These are phyloP conservation scores for Talaromyces islandicus DNA, from an alignment of 2,329 filamentous ascomycete genomes.

Conservation along the genomic window DNA sequence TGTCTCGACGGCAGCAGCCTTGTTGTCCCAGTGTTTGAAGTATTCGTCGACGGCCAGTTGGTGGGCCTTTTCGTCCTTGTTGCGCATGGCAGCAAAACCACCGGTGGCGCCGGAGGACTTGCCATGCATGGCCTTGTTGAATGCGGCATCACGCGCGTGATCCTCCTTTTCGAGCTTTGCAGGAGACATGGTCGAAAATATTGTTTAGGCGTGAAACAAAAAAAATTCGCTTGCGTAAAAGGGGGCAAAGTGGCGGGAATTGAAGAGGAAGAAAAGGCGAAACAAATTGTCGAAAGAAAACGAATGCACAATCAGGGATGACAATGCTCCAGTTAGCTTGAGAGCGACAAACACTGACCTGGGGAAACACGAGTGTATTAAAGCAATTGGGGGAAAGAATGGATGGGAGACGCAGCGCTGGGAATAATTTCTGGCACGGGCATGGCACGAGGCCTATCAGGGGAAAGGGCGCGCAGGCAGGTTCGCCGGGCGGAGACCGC, in stretches of 20 bases:
- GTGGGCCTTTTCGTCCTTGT: constrained; percentile 73
- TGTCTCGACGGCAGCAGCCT: constrained; percentile 72
- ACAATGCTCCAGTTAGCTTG: not conserved
- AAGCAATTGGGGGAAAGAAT: not conserved
- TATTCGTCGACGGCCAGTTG: constrained; percentile 82
- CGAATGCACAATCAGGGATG: not conserved
- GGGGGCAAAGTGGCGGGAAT: not conserved
- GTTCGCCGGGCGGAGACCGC: not conserved
- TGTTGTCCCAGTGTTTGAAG: constrained; percentile 95
- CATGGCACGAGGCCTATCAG: not conserved
- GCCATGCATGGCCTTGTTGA: constrained; percentile 84
- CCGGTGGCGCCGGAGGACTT: constrained; percentile 60
- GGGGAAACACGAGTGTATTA: not conserved
- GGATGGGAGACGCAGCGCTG: not conserved
- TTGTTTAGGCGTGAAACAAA: not conserved
- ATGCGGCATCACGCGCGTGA: constrained; percentile 77
- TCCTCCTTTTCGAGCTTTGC: constrained; percentile 70
- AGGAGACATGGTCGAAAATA: constrained; percentile 43
- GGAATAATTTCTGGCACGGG: not conserved
- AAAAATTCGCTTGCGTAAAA: constrained; percentile 1
- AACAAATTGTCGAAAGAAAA: constrained; percentile 1
- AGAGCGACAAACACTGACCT: not conserved
- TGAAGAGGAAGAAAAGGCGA: constrained; percentile 9
- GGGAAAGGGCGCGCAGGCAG: not conserved
- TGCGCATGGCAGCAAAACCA: constrained; percentile 76